These are phyloP conservation scores for Globisporangium heterothallicum DNA, from an alignment of 352 stramenopile genomes.

Conservation along the genomic window DNA sequence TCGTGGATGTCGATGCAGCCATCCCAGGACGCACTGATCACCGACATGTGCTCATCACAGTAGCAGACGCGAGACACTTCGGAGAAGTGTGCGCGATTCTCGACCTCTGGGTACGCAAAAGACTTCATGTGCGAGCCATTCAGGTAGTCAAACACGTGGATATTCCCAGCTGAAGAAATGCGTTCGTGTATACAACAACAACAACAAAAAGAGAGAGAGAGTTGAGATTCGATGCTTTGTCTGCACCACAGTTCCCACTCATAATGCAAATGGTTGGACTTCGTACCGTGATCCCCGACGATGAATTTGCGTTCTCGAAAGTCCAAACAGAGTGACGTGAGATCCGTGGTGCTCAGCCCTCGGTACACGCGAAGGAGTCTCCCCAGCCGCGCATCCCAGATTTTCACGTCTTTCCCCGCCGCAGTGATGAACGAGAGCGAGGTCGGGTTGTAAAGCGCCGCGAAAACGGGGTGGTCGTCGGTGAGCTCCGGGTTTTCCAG, in stretches of 20 bases:
- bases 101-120: slow-evolving; percentile 62
- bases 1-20: slow-evolving; percentile 79
- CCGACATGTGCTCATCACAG: slow-evolving; percentile 78
- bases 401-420: slow-evolving; percentile 72
- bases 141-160: slow-evolving; percentile 85
- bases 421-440: slow-evolving; percentile 87
- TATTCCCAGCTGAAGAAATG: slow-evolving; percentile 45
- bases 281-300: slow-evolving; percentile 67
- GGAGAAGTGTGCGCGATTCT: slow-evolving; percentile 57
- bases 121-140: slow-evolving; percentile 87
- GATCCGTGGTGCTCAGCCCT: slow-evolving; percentile 54
- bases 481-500: slow-evolving; percentile 81
- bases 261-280: not conserved
- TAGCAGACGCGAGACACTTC: slow-evolving; percentile 81
- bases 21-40: slow-evolving; percentile 83
- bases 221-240: no score
- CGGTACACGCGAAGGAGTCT: slow-evolving; percentile 79
- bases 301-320: slow-evolving; percentile 84
- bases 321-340: slow-evolving; percentile 79
- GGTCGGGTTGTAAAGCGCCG: slow-evolving; percentile 79
- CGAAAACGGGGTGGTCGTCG: slow-evolving; percentile 77
- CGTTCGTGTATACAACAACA: no score
- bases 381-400: slow-evolving; percentile 83
- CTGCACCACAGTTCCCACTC: no score
- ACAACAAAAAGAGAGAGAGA: not conserved